Evolutionary conservation across 2,329 filamentous ascomycete genomes (phyloP), one percentile per base, ranked within the genome.

Genomic region (Aureobasidium mangrovei): DNA sequence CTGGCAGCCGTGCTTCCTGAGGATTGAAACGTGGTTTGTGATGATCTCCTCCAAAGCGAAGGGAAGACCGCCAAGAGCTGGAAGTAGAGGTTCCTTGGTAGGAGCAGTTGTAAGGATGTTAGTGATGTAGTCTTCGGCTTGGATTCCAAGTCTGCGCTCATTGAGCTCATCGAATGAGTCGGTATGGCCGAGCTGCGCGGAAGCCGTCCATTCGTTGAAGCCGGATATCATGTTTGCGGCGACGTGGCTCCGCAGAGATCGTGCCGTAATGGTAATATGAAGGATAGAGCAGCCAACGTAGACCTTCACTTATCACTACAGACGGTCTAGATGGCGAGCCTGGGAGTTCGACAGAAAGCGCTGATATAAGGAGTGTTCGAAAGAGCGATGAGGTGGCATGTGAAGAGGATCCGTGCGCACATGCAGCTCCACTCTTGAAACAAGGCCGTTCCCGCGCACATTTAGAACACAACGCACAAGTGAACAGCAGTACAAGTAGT

Each of bases 61-160:
- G 2, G 91, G 93, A 58, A 91, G 79, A 56, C 93, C 93, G 47
- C 91, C 93, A 45, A 97, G 81, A 26, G 93, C 93, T 54, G 90
- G 83, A 33, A 97, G 80, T 33, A 98, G 83, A 40, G 91, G 91
- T 70, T 98, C 93, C 65, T 88, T 85, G 43, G 81, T 84, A 29
- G 82, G 80, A 41, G 79, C 70, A 55, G 78, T 80, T 65, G 85
- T 82, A 63, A 95, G 82, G 60, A 95, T 80, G 57, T 84, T 82
- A 68, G 85, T 80, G 60, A 98, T 81, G 69, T 93, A 97, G 70
- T 94, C 86, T 52, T 87, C 85, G 54, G 91, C 93, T 74, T 96
- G 91, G 64, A 97, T 83, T 60, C 85, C 91, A 63, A 96, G 80
- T 53, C 84, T 80, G 57, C 82, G 82, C 67, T 84, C 85, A 65